Conservation (phyloP, 352 stramenopile species). For the Globisporangium iwayamae region DNA sequence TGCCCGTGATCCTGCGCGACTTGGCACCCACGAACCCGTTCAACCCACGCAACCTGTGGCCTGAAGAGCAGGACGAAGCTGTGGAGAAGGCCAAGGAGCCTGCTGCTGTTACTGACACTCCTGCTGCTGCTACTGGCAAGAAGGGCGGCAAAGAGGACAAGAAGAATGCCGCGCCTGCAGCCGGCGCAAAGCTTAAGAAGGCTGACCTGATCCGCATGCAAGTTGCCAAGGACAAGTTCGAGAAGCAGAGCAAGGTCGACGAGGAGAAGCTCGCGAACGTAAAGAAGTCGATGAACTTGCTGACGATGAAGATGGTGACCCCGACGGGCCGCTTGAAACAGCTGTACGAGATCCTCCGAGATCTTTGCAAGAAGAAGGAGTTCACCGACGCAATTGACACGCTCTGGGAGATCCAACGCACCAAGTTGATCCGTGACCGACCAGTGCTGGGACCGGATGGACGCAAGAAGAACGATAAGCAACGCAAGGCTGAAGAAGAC, state of each 20-base stretch:
- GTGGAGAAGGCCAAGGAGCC: conserved; percentile 12
- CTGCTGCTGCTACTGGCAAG: not conserved
- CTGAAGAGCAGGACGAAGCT: conserved; percentile 60
- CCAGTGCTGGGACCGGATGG: conserved; percentile 29
- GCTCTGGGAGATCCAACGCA: conserved; percentile 85
- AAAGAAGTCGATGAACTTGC: conserved; percentile 76
- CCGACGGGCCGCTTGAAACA: conserved; percentile 77
- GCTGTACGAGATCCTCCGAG: conserved; percentile 81
- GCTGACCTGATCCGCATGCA: conserved; percentile 85
- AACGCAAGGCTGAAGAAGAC: conserved; percentile 67
- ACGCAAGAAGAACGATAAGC: conserved; percentile 70
- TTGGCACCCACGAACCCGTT: conserved; percentile 83
- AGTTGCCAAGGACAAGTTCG: conserved; percentile 81
- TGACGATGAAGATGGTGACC: conserved; percentile 87
- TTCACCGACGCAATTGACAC: conserved; percentile 83
- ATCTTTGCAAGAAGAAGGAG: conserved; percentile 84
- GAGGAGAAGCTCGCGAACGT: conserved; percentile 87
- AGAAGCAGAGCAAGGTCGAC: conserved; percentile 86
- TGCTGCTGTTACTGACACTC: not conserved
- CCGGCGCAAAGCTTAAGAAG: conserved; percentile 72
- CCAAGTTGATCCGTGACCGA: conserved; percentile 53
- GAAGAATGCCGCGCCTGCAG: conserved; percentile 19
- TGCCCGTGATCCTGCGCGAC: conserved; percentile 85
- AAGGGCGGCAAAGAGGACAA: conserved; percentile 35
- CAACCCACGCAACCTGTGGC: conserved; percentile 84